These are phyloP conservation scores for Colletotrichum lini DNA, from an alignment of 2,329 filamentous ascomycete species.

Conservation along the genomic window DNA sequence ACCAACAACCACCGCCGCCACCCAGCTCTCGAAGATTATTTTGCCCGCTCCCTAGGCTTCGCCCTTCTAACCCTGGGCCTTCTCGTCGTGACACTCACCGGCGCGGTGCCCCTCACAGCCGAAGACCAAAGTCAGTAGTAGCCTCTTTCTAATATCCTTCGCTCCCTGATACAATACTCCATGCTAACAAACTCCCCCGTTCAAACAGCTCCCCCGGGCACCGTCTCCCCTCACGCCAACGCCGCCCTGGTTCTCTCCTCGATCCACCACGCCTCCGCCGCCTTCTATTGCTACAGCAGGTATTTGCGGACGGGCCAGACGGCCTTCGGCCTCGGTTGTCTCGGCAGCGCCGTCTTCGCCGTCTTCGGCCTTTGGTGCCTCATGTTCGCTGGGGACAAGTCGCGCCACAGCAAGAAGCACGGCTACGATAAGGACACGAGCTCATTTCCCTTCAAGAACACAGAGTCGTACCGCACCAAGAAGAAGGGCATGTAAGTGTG, in stretches of 20 bases:
- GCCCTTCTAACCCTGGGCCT: conserved; percentile 75
- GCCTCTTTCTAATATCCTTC: neutral
- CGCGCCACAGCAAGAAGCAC: conserved; percentile 54
- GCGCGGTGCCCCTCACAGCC: conserved; percentile 75
- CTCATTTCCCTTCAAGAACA: conserved; percentile 57
- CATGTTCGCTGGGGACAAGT: conserved; percentile 56
- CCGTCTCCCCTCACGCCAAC: conserved; percentile 73
- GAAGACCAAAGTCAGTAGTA: conserved; percentile 53
- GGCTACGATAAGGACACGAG: conserved; percentile 57
- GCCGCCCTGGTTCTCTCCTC: conserved; percentile 77
- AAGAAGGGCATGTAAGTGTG: conserved; percentile 52
- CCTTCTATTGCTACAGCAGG: conserved; percentile 78
- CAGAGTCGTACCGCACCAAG: conserved; percentile 55
- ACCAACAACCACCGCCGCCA: conserved; percentile 12
- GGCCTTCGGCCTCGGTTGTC: conserved; percentile 72
- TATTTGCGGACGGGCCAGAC: conserved; percentile 68
- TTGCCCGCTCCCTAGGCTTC: conserved; percentile 79
- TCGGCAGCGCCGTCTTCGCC: conserved; percentile 70
- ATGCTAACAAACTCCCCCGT: conserved; percentile 15
- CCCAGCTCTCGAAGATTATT: conserved; percentile 78
- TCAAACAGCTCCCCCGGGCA: conserved; percentile 46
- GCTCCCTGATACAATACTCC: neutral
- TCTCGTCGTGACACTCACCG: conserved; percentile 78
- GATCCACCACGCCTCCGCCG: conserved; percentile 73
- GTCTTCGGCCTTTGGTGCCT: conserved; percentile 62